Conservation (phyloP, 768 basidiomycete genomes). For the Panaeolus papilionaceus region DNA sequence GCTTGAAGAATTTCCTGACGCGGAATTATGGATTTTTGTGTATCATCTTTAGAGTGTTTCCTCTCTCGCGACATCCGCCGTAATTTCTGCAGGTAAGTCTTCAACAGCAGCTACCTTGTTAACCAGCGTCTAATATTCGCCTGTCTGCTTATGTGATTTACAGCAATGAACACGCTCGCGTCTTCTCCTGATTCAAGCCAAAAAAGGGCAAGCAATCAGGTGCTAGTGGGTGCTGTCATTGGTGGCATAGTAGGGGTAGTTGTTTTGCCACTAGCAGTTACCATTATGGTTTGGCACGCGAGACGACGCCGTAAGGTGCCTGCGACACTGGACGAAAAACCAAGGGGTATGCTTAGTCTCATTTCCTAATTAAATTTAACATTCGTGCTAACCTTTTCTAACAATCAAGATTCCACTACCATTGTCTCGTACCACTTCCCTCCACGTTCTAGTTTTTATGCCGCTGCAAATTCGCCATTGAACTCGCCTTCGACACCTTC, state of each 20-base stretch:
- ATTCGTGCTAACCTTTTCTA: not conserved
- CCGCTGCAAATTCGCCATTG: not conserved
- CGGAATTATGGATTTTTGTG: not conserved
- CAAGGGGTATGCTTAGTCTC: not conserved
- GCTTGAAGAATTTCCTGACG: not conserved
- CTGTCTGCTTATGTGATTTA: not conserved
- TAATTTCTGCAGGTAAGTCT: not conserved
- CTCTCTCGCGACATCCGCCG: not conserved
- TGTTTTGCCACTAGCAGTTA: not conserved
- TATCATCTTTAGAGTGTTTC: not conserved
- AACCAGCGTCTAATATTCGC: not conserved
- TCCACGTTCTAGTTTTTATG: not conserved
- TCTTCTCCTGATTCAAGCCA: not conserved
- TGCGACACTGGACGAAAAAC: not conserved
- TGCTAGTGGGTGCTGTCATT: not conserved
- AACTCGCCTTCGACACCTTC: not conserved
- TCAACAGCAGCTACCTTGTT: not conserved
- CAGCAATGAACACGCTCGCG: not conserved
- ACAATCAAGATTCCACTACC: not conserved
- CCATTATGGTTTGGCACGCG: not conserved
- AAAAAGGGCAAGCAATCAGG: not conserved
- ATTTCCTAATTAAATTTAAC: not conserved
- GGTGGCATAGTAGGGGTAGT: not conserved
- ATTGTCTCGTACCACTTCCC: not conserved
- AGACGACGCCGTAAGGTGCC: conserved; percentile 7